Base-by-base conservation (phyloP, 768 basidiomycete species). In the Pleurotus eryngii region DNA sequence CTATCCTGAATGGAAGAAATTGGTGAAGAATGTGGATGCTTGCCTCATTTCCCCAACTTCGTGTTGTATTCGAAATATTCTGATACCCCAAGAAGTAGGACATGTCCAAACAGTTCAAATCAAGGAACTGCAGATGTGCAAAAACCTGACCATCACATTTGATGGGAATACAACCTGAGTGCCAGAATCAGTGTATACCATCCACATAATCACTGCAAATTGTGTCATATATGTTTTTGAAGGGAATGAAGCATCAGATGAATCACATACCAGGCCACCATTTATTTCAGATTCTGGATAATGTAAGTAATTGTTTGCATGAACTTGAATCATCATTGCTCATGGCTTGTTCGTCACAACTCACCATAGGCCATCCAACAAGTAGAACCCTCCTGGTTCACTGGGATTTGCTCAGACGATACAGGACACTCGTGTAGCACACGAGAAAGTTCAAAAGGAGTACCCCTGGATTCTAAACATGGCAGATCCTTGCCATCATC, bases 371-470 rank as follows among this genome's bases (percentile, higher is more conserved):
- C 59, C 26, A 65, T 67, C 7, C 17, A 27, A 4, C 20, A 30
- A 4, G 50, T 67, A 54, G 68, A 68, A 22, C 58, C 59, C 1
- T 22, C 18, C 15, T 46, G 35, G 1, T 68, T 66, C 38, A 55
- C 58, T 6, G 65, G 46, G 2, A 56, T 53, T 1, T 59, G 46
- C 17, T 67, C 66, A 0, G 68, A 70, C 48, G 63, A 64, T 38
- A 67, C 68, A 6, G 62, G 62, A 65, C 27, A 66, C 63, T 5
- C 15, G 45, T 35, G 49, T 49, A 2, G 62, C 59, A 22, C 45
- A 59, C 15, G 39, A 56, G 27, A 37, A 58, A 2, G 15, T 64
- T 20, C 37, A 39, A 8, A 47, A 47, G 7, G 49, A 61, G 38
- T 53, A 58, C 27, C 59, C 61, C 3, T 61, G 56, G 53, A 63